Base-by-base conservation (phyloP, 148 eudicot species). In the Oxyria digyna region DNA sequence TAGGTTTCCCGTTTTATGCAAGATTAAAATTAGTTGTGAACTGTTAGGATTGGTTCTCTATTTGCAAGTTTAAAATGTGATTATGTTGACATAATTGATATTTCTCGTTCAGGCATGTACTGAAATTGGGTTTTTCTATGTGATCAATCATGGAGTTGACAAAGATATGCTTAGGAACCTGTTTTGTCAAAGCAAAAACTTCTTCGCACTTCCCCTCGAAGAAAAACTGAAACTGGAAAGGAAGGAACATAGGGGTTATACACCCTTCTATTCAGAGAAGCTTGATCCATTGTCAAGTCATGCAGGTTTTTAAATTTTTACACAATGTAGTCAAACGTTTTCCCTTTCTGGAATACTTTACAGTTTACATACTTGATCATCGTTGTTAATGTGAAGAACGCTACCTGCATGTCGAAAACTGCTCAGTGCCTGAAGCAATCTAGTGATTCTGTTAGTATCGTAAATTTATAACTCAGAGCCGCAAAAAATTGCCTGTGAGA, bases 61-160 rank as follows among this genome's bases (percentile, higher is more conserved):
- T 55, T 55, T 55, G 8, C 8, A 26, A 55, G 14, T 55, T 1
- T 1, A 55, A 55, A 15, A 6, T 59, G 65, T 59, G 14, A 59
- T 27, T 27, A 10, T 55, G 32, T 4, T 55, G 35, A 59, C 65
- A 29, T 14, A 33, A 31, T 29, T 59, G 20, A 14, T 9, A 14
- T 59, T 59, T 29, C 35, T 13, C 7, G 27, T 18, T 29, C 20
- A 91, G 97, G 96, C 97, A 20, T 91, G 97, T 77, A 48, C 74
- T 26, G 90, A 88, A 26, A 72, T 68, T 42, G 97, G 97, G 68
- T 91, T 91, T 83, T 91, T 91, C 81, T 91, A 91, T 79, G 73
- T 91, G 71, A 78, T 83, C 67, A 91, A 91, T 73, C 97, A 91
- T 75, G 96, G 97, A 69, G 75, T 91, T 21, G 90, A 88, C 63